Percentiles rank a stretch among this genome's conserved stretches.
Evolutionary conservation across 2,329 filamentous ascomycete genomes (phyloP).

Genomic region (Apiospora phragmitis): DNA sequence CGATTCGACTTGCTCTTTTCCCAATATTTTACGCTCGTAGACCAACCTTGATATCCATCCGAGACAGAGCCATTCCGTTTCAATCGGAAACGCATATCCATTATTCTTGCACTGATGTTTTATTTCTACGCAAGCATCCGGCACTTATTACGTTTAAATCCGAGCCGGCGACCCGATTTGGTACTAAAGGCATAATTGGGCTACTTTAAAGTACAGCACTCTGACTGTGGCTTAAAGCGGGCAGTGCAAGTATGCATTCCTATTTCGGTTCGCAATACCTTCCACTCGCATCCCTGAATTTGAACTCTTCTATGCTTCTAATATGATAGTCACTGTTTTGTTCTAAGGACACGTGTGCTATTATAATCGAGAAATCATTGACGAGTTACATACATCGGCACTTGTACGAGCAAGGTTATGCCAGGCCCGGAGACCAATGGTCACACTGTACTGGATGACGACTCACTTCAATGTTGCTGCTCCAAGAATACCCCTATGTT

Average conservation of each 20-base stretch:
- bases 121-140: neutral
- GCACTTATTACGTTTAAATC: neutral
- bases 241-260: conserved; percentile 1
- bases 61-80: neutral
- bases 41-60: neutral
- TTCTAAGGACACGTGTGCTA: neutral
- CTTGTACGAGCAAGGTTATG: neutral
- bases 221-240: neutral
- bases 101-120: neutral
- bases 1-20: neutral
- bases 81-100: neutral
- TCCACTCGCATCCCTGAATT: neutral
- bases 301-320: neutral
- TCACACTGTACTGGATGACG: neutral
- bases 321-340: neutral
- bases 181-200: neutral
- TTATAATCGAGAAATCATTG: neutral
- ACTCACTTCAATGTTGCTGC: neutral
- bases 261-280: neutral
- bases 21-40: neutral
- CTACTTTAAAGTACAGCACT: neutral
- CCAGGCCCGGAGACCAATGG: neutral
- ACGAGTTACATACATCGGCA: neutral
- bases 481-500: conserved; percentile 1
- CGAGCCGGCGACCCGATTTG: neutral